These are phyloP conservation scores for Aureobasidium sp. DNA, from an alignment of 2,329 filamentous ascomycete genomes.

Conservation along the genomic window DNA sequence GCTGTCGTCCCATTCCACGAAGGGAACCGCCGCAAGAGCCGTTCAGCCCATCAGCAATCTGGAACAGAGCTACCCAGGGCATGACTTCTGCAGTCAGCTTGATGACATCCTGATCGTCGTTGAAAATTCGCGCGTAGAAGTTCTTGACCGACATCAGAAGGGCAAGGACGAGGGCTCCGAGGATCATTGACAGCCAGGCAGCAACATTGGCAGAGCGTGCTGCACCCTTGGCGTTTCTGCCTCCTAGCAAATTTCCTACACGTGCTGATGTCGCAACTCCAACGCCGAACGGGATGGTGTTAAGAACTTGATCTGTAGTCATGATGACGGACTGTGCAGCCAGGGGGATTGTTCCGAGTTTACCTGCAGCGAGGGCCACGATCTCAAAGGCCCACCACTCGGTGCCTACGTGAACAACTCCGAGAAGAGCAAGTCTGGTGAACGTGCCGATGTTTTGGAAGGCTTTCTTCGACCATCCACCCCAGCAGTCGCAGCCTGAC, in stretches of 20 bases:
- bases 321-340: conserved; percentile 84
- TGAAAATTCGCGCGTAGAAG: conserved; percentile 71
- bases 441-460: conserved; percentile 62
- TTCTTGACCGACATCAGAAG: conserved; percentile 62
- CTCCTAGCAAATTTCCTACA: conserved; percentile 71
- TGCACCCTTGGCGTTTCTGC: conserved; percentile 56
- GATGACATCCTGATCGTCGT: conserved; percentile 64
- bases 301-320: conserved; percentile 73
- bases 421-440: conserved; percentile 63
- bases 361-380: conserved; percentile 71
- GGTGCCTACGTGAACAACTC: conserved; percentile 74
- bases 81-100: conserved; percentile 66
- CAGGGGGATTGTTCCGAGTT: conserved; percentile 66
- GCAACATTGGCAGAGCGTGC: conserved; percentile 65
- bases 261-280: conserved; percentile 72
- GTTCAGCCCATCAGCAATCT: conserved; percentile 82
- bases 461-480: conserved; percentile 57
- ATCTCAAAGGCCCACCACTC: conserved; percentile 97
- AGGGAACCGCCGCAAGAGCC: conserved; percentile 74
- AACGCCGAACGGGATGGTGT: conserved; percentile 77
- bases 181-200: conserved; percentile 60
- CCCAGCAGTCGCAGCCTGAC: conserved; percentile 68
- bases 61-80: conserved; percentile 80
- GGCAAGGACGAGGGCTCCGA: conserved; percentile 58
- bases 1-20: conserved; percentile 77